Evolutionary conservation across 208 protist species (phyloP).

Genomic region (Polymyxa betae): DNA sequence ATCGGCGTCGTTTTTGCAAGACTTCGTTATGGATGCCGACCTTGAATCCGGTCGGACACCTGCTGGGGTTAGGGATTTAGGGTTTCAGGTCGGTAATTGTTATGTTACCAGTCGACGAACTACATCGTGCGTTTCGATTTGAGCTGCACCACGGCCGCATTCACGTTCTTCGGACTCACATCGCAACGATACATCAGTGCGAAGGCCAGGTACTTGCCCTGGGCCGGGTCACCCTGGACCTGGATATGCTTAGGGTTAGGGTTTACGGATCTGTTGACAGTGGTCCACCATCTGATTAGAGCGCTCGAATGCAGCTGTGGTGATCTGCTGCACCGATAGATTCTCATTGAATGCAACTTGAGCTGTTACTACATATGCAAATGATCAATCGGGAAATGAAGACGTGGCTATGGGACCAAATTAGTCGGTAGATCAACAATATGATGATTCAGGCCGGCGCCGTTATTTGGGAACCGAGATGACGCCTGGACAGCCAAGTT

Average conservation of each 20-base stretch:
- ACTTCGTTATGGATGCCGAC: conserved; percentile 75
- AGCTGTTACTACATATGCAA: conserved; percentile 86
- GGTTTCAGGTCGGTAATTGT: neutral
- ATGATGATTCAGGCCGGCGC: conserved; percentile 92
- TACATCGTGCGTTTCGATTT: conserved; percentile 91
- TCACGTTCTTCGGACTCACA: conserved; percentile 94
- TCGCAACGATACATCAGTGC: conserved; percentile 96
- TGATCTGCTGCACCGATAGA: conserved; percentile 87
- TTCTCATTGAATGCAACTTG: conserved; percentile 87
- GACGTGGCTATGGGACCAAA: conserved; percentile 94
- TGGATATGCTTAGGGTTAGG: neutral
- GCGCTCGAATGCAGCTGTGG: conserved; percentile 88
- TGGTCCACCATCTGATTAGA: conserved; percentile 82
- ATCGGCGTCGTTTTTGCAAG: conserved; percentile 77
- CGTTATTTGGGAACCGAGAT: too few relatives aligned
- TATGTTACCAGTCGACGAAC: conserved; percentile 92
- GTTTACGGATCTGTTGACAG: neutral
- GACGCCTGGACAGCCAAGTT: too few relatives aligned
- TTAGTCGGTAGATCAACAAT: conserved; percentile 95
- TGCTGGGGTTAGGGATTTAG: conserved; percentile 62
- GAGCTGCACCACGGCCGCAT: conserved; percentile 86
- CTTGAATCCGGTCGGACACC: conserved; percentile 95
- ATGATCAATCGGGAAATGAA: conserved; percentile 93
- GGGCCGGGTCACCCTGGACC: conserved; percentile 89
- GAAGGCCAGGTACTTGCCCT: conserved; percentile 96